Base-by-base conservation (phyloP, 257 asterid species). In the Vinca minor region DNA sequence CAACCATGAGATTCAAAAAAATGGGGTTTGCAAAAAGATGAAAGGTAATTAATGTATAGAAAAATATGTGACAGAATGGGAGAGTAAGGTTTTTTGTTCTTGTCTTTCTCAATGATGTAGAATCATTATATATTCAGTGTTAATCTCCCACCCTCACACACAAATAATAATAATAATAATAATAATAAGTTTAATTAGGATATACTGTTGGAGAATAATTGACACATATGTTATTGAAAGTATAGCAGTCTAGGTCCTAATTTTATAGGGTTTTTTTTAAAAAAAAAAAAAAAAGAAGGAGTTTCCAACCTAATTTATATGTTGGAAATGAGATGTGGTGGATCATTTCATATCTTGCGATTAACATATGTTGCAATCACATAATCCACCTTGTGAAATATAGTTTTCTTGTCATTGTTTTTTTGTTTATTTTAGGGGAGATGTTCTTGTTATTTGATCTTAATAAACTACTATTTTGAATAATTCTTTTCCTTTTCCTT, bases 81-180 rank as follows among this genome's bases (percentile, higher is more conserved):
- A 71, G 57, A 54, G 23, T 25, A 69, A 73, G 84, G 41, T 76
- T 38, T 77, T 76, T 80, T 80, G 87, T 84, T 71, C 84, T 82
- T 86, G 89, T 84, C 88, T 74, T 78, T 68, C 84, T 77, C 80
- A 28, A 53, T n/a, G n/a, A n/a, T 56, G 54, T 13, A 79, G 90
- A 78, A 83, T 80, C 82, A 64, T 65, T 66, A 67, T 78, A 56
- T 59, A 50, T 53, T 14, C 35, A 67, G 66, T n/a, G n/a, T 58
- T 61, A 62, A 48, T 67, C 42, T 38, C 11, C 42, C 11, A 8
- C 42, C 42, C 42, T n/a, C n/a, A n/a, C n/a, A n/a, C n/a, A n/a
- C n/a, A n/a, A n/a, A n/a, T n/a, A n/a, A n/a, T n/a, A n/a, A n/a
- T n/a, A n/a, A n/a, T n/a, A n/a, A n/a, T n/a, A n/a, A 4, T 1